Conservation (phyloP, 257 asterid genomes). For the Solanum ossicruentum region DNA sequence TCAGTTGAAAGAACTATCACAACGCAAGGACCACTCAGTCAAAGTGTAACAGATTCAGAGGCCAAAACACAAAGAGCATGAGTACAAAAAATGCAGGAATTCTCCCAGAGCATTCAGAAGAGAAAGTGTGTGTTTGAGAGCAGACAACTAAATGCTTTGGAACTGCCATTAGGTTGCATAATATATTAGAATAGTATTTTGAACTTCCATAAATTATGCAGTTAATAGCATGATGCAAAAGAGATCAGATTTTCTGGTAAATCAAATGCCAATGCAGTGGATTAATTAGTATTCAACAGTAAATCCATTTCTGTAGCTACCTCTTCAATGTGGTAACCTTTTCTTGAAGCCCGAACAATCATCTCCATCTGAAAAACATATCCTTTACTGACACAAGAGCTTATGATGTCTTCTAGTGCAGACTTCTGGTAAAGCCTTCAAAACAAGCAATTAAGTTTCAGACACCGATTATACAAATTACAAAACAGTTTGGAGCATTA, state of each 20-base stretch:
- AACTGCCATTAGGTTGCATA: background rate
- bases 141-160: background rate
- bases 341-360: constrained; percentile 92
- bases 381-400: constrained; percentile 92
- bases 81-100: background rate
- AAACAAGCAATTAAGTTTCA: background rate
- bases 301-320: constrained; percentile 17
- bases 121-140: background rate
- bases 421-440: constrained; percentile 77
- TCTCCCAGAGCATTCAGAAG: background rate
- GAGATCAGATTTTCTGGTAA: background rate
- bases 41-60: background rate
- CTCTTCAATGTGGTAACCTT: constrained; percentile 86
- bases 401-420: constrained; percentile 83
- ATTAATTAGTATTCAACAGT: background rate
- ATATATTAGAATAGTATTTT: background rate
- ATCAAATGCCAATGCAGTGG: background rate
- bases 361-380: constrained; percentile 99
- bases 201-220: background rate
- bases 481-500: background rate
- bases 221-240: background rate
- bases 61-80: background rate
- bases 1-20: background rate
- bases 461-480: background rate
- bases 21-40: background rate